Evolutionary conservation across 2,329 filamentous ascomycete species (phyloP).

Genomic region (Endoconidiophora laricicola): DNA sequence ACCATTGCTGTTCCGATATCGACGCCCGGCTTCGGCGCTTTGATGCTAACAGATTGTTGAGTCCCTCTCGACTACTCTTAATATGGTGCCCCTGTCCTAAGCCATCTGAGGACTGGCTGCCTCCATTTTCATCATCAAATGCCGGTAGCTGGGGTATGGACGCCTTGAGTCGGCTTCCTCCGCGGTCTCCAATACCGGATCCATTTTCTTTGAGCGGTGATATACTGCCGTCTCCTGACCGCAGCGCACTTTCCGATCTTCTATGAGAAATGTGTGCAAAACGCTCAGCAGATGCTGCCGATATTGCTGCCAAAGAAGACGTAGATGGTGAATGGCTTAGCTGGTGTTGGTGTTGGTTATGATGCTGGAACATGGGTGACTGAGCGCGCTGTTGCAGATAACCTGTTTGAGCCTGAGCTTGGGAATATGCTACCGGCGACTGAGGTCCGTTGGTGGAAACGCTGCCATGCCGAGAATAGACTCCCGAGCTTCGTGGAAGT

Average conservation of each 20-base stretch:
- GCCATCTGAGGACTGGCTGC: not conserved
- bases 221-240: slow-evolving; percentile 1
- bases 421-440: not conserved
- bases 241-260: slow-evolving; percentile 8
- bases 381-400: slow-evolving; percentile 23
- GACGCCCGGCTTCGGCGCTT: slow-evolving; percentile 10
- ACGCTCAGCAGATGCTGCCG: slow-evolving; percentile 3
- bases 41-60: slow-evolving; percentile 1
- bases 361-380: slow-evolving; percentile 21
- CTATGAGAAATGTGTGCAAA: slow-evolving; percentile 6
- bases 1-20: not conserved
- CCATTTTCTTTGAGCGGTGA: slow-evolving; percentile 4
- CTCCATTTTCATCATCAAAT: not conserved
- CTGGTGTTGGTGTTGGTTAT: slow-evolving; percentile 19
- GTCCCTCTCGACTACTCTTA: slow-evolving; percentile 2
- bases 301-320: slow-evolving; percentile 19
- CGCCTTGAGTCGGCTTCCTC: slow-evolving; percentile 2
- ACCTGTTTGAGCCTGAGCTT: slow-evolving; percentile 1
- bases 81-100: not conserved
- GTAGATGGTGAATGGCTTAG: slow-evolving; percentile 24
- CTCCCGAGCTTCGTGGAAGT: slow-evolving; percentile 3
- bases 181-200: slow-evolving; percentile 4
- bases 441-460: slow-evolving; percentile 8
- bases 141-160: no score
- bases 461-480: slow-evolving; percentile 5